These are phyloP conservation scores for Leccinum ambiguum DNA, from an alignment of 1,284 basidiomycete genomes.

Conservation along the genomic window DNA sequence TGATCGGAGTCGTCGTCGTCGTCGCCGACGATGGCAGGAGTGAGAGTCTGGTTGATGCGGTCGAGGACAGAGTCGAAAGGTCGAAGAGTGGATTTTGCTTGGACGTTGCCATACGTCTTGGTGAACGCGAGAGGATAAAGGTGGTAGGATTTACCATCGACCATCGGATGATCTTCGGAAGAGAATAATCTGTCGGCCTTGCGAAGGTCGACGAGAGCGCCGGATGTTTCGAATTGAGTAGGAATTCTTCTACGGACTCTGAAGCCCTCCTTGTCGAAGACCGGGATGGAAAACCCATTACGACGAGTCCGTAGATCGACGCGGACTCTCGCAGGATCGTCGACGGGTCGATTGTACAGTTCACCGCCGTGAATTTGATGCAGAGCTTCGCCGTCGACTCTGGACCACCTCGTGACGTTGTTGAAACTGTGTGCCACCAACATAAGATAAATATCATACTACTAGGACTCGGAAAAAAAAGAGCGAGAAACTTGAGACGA, in stretches of 20 bases:
- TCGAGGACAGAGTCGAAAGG: background rate
- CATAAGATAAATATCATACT: no score
- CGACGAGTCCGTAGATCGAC: background rate
- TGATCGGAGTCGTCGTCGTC: background rate
- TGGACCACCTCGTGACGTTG: background rate
- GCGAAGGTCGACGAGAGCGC: constrained; percentile 6
- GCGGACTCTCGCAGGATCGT: background rate
- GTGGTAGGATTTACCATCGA: background rate
- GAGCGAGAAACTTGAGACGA: no score
- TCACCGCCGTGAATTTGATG: background rate
- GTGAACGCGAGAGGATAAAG: constrained; percentile 12
- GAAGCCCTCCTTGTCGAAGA: constrained; percentile 2
- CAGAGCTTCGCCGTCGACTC: background rate
- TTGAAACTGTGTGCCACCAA: constrained; percentile 5
- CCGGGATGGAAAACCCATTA: background rate
- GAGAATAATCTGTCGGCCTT: constrained; percentile 6
- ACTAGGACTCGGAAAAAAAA: no score
- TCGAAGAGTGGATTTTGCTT: background rate
- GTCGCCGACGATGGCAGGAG: background rate
- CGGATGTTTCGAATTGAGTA: background rate
- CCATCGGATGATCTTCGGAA: background rate
- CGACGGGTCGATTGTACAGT: background rate
- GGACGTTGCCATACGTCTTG: background rate
- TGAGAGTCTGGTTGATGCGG: background rate
- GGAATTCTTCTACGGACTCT: background rate